phyloP scores from a whole-genome alignment of 2,329 filamentous ascomycete species.

The Ophiostoma sp. region DNA sequence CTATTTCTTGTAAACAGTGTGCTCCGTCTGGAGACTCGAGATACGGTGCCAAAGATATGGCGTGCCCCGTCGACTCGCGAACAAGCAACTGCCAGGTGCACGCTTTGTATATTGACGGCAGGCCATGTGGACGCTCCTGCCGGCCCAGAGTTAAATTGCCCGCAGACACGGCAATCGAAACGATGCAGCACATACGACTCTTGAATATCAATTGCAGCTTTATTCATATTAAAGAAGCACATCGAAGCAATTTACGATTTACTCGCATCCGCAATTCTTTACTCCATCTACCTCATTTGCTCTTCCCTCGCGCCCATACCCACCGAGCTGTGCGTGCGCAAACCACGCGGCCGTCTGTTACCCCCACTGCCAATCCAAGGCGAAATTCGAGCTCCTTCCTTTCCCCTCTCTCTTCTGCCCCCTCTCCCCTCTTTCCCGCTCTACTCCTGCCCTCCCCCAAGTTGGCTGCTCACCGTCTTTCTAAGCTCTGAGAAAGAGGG shows the following conservation, averaged over 20 bases:
- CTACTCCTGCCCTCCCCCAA: background rate
- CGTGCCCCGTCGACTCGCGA: background rate
- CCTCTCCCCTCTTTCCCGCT: background rate
- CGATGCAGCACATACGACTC: background rate
- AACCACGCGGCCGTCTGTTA: background rate
- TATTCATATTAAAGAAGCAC: background rate
- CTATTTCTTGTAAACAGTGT: background rate
- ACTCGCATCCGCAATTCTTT: background rate
- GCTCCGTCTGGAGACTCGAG: background rate
- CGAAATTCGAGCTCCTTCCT: background rate
- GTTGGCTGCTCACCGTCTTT: conserved; percentile 21
- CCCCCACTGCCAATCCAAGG: background rate
- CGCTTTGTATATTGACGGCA: background rate
- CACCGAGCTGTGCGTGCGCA: background rate
- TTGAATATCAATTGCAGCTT: background rate
- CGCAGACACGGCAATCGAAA: conserved; percentile 1
- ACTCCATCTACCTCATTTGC: background rate
- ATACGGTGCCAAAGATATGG: background rate
- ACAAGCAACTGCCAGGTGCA: background rate
- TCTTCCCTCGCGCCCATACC: background rate
- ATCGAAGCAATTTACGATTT: background rate
- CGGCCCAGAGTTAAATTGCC: background rate
- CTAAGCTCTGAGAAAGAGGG: background rate
- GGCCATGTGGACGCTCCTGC: conserved; percentile 1
- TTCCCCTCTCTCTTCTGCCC: background rate